phyloP scores from a whole-genome alignment of 176 grass and related monocot species.

The Neostapfia colusana region DNA sequence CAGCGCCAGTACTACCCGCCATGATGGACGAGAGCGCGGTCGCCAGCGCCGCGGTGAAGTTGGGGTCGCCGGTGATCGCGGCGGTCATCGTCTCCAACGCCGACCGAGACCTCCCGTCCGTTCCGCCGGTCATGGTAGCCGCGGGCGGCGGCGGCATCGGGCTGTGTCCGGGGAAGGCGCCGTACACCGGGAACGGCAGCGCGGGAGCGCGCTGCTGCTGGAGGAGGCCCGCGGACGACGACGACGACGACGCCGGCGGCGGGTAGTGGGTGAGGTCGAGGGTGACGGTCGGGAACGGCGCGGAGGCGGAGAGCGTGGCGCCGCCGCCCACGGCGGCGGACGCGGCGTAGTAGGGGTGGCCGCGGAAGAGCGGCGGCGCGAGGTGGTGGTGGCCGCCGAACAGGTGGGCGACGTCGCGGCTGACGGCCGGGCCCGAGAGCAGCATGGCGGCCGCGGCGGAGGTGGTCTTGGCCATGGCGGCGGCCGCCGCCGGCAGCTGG shows the following conservation, averaged over 20 bases:
- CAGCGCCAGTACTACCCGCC: background rate
- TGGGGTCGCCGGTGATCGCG: conserved; percentile 67
- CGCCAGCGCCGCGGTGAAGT: conserved; percentile 60
- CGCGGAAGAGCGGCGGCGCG: conserved; percentile 41
- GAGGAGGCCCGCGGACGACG: background rate
- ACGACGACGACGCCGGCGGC: background rate
- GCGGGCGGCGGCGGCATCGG: too few relatives aligned
- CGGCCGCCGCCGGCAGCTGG: conserved; percentile 69
- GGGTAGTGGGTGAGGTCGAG: conserved; percentile 67
- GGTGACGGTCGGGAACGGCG: conserved; percentile 77
- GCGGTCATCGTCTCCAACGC: conserved; percentile 59
- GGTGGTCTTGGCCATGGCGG: conserved; percentile 79
- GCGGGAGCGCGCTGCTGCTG: conserved; percentile 22
- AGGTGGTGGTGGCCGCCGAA: conserved; percentile 52
- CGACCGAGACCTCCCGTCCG: conserved; percentile 2
- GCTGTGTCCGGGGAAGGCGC: background rate
- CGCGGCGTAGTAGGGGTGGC: conserved; percentile 33
- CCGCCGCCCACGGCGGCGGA: conserved; percentile 49
- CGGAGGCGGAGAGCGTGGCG: conserved; percentile 73
- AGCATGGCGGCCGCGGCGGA: conserved; percentile 83
- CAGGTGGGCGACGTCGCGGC: conserved; percentile 37
- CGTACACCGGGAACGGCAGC: conserved; percentile 42
- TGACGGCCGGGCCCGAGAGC: conserved; percentile 66
- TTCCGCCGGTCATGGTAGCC: background rate
- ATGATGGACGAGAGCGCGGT: conserved; percentile 75